Conservation (phyloP, 139 green algal species). For the Volvox africanus region DNA sequence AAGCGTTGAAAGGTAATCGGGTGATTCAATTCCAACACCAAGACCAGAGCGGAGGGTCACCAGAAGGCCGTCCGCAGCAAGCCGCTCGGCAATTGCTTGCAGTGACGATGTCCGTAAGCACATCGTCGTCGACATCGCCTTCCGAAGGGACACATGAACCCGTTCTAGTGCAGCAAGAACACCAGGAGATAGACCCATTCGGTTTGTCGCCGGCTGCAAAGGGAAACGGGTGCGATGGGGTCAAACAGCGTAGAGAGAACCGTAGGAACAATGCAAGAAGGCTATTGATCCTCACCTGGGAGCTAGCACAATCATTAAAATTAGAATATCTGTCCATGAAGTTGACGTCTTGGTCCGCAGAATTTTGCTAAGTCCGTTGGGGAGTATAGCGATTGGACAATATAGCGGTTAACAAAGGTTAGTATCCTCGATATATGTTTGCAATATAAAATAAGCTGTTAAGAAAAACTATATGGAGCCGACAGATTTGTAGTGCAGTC, state of each 20-base stretch:
- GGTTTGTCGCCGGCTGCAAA: background rate
- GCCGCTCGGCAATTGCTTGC: background rate
- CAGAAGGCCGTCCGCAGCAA: background rate
- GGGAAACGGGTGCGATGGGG: too few species aligned
- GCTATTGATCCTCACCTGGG: background rate
- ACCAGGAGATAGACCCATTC: background rate
- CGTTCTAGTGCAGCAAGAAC: background rate
- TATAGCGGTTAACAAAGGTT: too few species aligned
- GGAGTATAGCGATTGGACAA: too few species aligned
- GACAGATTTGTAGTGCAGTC: background rate
- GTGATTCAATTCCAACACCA: background rate
- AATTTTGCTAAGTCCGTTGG: too few species aligned
- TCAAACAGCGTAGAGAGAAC: too few species aligned
- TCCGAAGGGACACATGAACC: background rate
- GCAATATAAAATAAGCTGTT: background rate
- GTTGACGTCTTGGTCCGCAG: too few species aligned
- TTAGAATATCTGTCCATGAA: too few species aligned
- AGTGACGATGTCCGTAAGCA: background rate
- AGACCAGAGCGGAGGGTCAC: slow-evolving; percentile 21
- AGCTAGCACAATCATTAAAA: too few species aligned
- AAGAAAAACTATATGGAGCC: background rate
- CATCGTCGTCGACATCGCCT: background rate
- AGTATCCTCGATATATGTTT: background rate
- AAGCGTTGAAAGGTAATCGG: slow-evolving; percentile 20
- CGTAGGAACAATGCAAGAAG: background rate